Conservation (phyloP, 441 rosid species). For the Eutrema salsugineum region DNA sequence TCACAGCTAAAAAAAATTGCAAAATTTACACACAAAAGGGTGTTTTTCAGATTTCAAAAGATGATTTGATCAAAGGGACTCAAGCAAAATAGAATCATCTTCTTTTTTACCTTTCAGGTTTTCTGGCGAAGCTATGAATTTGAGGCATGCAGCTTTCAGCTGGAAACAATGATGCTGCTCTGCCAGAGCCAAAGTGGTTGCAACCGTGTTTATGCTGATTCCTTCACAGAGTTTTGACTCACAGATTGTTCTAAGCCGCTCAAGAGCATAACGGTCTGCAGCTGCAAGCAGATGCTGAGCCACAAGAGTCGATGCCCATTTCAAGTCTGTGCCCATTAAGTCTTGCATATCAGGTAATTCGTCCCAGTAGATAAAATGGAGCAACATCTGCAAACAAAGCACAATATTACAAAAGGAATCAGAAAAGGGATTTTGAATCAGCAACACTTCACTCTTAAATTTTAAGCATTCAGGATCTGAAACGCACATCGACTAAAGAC, state of each 20-base stretch:
- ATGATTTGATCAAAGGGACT: neutral
- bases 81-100: neutral
- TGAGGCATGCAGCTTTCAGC: slow-evolving; percentile 79
- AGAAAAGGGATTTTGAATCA: neutral
- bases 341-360: slow-evolving; percentile 77
- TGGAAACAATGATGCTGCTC: slow-evolving; percentile 91
- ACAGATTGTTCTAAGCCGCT: slow-evolving; percentile 69
- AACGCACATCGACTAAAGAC: neutral
- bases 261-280: slow-evolving; percentile 86
- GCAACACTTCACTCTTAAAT: neutral
- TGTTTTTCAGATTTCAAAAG: neutral
- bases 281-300: slow-evolving; percentile 93
- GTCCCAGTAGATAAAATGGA: slow-evolving; percentile 87
- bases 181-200: slow-evolving; percentile 84
- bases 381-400: slow-evolving; percentile 60
- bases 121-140: slow-evolving; percentile 69
- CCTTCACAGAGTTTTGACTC: slow-evolving; percentile 77
- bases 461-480: neutral
- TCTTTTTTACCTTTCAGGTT: slow-evolving; percentile 50
- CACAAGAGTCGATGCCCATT: slow-evolving; percentile 80
- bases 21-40: neutral
- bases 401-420: neutral
- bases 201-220: slow-evolving; percentile 77
- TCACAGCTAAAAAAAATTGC: slow-evolving; percentile 43
- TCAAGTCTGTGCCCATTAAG: slow-evolving; percentile 62